Base-by-base conservation (phyloP, 2,329 filamentous ascomycete species). In the Phaeophleospora eucalypticola region DNA sequence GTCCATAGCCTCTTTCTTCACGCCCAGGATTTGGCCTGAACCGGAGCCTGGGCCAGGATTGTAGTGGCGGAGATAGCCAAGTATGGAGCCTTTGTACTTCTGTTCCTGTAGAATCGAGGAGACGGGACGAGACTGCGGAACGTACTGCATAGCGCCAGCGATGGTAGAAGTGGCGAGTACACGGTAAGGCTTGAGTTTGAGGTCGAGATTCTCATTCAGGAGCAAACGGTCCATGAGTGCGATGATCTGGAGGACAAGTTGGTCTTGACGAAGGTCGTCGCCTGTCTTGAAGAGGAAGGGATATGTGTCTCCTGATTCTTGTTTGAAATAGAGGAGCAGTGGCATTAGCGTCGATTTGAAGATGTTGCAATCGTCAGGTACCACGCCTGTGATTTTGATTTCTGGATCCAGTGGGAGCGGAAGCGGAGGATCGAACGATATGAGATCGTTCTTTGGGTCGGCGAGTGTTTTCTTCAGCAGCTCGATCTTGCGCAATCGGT, bases 171-270 rank as follows among this genome's bases (percentile, higher is more conserved):
- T 98, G 1, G 93, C 93, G 7, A 98, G 80, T 54, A 97, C 96
- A 59, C 91, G 91, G 72, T 98, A 98, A 0, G 93, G 93, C 0
- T 91, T 91, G 1, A 98, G 77, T 64, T 94, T 96, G 36, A 98
- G 78, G 63, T 98, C 93, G 8, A 98, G 76, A 52, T 98, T 97
- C 65, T 98, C 93, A 63, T 97, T 96, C 49, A 88, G 87, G 3
- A 98, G 78, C 1, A 98, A 80, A 48, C 91, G 87, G 61, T 98
- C 93, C 93, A 98, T 98, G 14, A 98, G 78, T 0, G 89, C 95
- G 65, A 98, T 96, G 62, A 97, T 97, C 62, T 88, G 93, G 45
- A 98, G 94, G 29, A 98, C 91, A 2, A 98, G 80, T 65, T 98
- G 93, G 63, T 98, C 93, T 68, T 98, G 93, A 12, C 93, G 86